Percentiles rank a stretch among this genome's conserved stretches.
Evolutionary conservation across 2,329 filamentous ascomycete species (phyloP).

Genomic region (Penicillium sp.): DNA sequence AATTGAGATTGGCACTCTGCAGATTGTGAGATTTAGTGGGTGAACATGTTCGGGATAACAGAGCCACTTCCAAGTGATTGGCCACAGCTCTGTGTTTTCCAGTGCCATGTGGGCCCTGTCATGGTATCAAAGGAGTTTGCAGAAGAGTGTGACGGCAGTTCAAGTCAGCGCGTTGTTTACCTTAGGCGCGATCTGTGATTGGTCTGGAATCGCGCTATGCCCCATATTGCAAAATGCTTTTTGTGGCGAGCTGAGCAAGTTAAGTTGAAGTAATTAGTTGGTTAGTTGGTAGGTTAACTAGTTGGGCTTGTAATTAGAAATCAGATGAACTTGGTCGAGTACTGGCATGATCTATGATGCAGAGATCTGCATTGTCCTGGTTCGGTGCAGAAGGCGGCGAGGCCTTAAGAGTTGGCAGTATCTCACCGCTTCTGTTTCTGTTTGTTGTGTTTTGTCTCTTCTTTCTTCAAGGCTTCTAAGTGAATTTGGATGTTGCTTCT

Average conservation of each 20-base stretch:
- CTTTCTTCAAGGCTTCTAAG: too few relatives aligned
- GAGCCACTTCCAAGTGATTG: conserved; percentile 6
- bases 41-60: conserved; percentile 10
- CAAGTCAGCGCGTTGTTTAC: neutral
- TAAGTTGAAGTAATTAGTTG: neutral
- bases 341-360: too few relatives aligned
- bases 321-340: neutral
- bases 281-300: too few relatives aligned
- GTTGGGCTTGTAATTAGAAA: neutral
- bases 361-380: too few relatives aligned
- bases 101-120: neutral
- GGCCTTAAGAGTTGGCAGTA: too few relatives aligned
- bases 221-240: neutral
- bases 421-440: too few relatives aligned
- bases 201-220: neutral
- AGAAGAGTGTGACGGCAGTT: neutral
- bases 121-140: neutral
- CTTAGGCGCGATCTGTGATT: neutral
- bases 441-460: too few relatives aligned
- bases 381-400: too few relatives aligned
- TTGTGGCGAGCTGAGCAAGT: conserved; percentile 3
- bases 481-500: too few relatives aligned
- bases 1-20: conserved; percentile 17
- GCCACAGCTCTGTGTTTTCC: neutral
- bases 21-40: conserved; percentile 11